Evolutionary conservation across 768 basidiomycete species (phyloP).

Genomic region (Coprinopsis sp.): DNA sequence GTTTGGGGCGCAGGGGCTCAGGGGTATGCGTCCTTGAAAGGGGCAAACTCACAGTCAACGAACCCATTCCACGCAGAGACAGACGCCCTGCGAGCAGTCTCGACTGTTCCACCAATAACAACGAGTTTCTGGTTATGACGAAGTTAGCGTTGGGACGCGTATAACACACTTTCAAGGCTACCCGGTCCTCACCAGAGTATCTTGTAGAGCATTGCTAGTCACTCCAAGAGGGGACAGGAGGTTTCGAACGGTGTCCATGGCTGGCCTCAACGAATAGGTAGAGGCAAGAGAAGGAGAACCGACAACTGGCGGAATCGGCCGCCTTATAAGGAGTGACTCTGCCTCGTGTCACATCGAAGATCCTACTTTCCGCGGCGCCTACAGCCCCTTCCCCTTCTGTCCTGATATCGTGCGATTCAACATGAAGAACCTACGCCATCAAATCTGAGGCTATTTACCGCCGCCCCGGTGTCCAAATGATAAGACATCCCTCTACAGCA

Average conservation of each 20-base stretch:
- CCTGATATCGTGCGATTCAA: conserved; percentile 4
- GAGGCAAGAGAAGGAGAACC: conserved; percentile 26
- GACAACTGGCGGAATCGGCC: conserved; percentile 22
- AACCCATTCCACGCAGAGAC: conserved; percentile 88
- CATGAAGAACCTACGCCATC: too few species aligned
- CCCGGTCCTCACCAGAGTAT: conserved; percentile 63
- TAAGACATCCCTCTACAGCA: too few species aligned
- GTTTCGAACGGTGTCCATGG: conserved; percentile 69
- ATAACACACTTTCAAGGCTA: too few species aligned
- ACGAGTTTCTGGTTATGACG: conserved; percentile 71
- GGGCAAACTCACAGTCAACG: conserved; percentile 74
- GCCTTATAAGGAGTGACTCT: conserved; percentile 37
- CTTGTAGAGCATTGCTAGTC: conserved; percentile 67
- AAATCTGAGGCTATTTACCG: too few species aligned
- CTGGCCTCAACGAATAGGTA: conserved; percentile 12
- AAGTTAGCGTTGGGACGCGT: too few species aligned
- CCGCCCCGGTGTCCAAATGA: too few species aligned
- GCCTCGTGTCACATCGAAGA: conserved; percentile 34
- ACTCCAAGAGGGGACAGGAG: conserved; percentile 68
- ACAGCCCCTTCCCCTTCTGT: conserved; percentile 4
- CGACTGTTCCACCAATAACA: conserved; percentile 85
- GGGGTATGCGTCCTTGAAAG: not conserved
- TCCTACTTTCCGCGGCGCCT: conserved; percentile 2
- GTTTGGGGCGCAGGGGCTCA: not conserved
- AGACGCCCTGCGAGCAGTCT: conserved; percentile 77